phyloP scores from a whole-genome alignment of 2,329 filamentous ascomycete genomes.

The Fusarium sp. region DNA sequence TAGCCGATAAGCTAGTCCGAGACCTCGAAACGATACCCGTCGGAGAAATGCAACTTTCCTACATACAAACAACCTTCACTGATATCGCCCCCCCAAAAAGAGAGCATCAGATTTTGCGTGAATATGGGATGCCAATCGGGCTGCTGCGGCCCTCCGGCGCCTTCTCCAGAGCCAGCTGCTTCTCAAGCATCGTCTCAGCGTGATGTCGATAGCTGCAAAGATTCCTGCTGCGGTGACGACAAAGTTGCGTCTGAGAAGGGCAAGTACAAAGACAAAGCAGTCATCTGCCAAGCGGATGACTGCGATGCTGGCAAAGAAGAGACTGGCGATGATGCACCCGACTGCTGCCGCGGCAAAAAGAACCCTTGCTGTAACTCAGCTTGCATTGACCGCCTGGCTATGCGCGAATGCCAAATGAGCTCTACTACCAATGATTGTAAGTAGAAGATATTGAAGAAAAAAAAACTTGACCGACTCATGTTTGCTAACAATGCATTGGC shows the following conservation, averaged over 20 bases:
- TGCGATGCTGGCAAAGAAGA: background rate
- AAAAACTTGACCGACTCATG: background rate
- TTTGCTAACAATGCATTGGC: constrained; percentile 1
- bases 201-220: constrained; percentile 6
- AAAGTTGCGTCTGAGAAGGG: background rate
- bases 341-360: constrained; percentile 57
- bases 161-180: background rate
- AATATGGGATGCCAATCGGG: constrained; percentile 26
- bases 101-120: background rate
- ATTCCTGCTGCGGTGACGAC: constrained; percentile 13
- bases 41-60: background rate
- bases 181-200: background rate
- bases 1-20: constrained; percentile 1
- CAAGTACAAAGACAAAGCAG: background rate
- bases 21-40: background rate
- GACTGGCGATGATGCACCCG: constrained; percentile 9
- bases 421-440: constrained; percentile 1
- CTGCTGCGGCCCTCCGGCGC: constrained; percentile 28
- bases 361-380: constrained; percentile 56
- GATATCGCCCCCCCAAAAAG: background rate
- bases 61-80: background rate
- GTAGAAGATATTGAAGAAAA: background rate
- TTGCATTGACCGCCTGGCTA: constrained; percentile 58
- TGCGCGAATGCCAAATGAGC: constrained; percentile 53
- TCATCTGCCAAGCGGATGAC: background rate